phyloP scores from a whole-genome alignment of 2,329 filamentous ascomycete species.

The Hypomyces rosellus region DNA sequence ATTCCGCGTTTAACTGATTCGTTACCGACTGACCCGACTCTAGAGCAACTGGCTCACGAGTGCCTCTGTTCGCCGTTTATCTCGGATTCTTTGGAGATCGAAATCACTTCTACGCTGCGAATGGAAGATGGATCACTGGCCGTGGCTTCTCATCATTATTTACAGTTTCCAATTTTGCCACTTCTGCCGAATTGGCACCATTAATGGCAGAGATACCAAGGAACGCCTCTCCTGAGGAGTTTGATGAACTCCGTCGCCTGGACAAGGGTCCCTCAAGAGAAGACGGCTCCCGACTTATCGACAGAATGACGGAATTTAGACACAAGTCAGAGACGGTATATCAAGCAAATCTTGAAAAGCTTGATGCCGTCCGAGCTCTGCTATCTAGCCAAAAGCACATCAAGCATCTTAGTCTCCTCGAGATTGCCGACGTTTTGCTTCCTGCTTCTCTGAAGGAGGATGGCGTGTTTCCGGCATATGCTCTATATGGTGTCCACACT shows the following conservation, averaged over 20 bases:
- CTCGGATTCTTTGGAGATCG: conserved; percentile 44
- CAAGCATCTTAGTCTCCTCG: conserved; percentile 43
- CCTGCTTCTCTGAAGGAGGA: conserved; percentile 28
- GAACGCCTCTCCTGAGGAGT: conserved; percentile 22
- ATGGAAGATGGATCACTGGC: conserved; percentile 43
- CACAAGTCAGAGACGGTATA: conserved; percentile 37
- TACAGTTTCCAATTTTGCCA: conserved; percentile 41
- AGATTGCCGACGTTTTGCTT: conserved; percentile 43
- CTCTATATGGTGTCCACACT: conserved; percentile 65
- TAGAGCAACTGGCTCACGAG: conserved; percentile 31
- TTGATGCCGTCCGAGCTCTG: conserved; percentile 40
- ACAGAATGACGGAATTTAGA: conserved; percentile 42
- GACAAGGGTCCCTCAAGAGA: conserved; percentile 39
- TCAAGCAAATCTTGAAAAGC: conserved; percentile 39
- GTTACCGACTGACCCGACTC: conserved; percentile 9
- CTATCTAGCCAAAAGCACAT: conserved; percentile 32
- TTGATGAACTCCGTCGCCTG: conserved; percentile 24
- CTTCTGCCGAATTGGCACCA: conserved; percentile 34
- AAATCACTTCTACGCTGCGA: conserved; percentile 49
- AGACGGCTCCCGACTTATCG: conserved; percentile 37
- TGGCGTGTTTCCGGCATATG: conserved; percentile 36
- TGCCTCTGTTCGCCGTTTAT: conserved; percentile 46
- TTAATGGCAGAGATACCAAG: conserved; percentile 26
- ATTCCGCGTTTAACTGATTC: background rate
- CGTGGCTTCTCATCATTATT: conserved; percentile 41